Conservation (phyloP, 1,139 yeast species). For the Hyphopichia wangnamkhiaoensis region DNA sequence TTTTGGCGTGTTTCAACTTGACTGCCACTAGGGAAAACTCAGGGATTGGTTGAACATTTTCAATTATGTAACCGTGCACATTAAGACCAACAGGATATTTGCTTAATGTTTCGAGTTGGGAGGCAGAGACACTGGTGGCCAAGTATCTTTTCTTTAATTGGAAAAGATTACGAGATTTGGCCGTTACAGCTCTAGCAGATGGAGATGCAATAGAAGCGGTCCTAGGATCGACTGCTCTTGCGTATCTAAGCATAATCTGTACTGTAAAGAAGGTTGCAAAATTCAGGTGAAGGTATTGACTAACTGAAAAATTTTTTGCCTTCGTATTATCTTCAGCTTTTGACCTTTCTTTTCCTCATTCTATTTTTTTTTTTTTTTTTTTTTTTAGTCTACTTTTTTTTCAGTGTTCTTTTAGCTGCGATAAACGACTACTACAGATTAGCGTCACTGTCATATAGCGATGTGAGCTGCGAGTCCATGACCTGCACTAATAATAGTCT, state of each 20-base stretch:
- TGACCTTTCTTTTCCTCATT: too few species aligned
- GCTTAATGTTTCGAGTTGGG: constrained; percentile 21
- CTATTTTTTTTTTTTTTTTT: too few species aligned
- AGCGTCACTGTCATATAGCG: too few species aligned
- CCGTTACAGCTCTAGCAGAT: constrained; percentile 1
- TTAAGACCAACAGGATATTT: constrained; percentile 66
- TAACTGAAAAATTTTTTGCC: not conserved
- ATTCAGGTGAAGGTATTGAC: not conserved
- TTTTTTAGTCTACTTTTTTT: too few species aligned
- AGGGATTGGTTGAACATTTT: constrained; percentile 68
- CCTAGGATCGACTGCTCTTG: not conserved
- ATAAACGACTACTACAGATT: too few species aligned
- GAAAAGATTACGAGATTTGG: constrained; percentile 2
- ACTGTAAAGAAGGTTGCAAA: not conserved
- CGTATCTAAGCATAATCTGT: constrained; percentile 4
- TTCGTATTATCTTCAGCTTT: too few species aligned
- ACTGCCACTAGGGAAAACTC: constrained; percentile 83
- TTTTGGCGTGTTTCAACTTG: constrained; percentile 60
- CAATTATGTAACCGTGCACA: constrained; percentile 64
- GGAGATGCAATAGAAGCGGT: too few species aligned
- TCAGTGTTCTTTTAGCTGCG: too few species aligned
- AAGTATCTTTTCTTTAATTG: constrained; percentile 5
- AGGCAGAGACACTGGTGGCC: constrained; percentile 4
- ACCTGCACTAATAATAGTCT: too few species aligned
- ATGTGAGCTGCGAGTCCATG: too few species aligned